phyloP scores from a whole-genome alignment of 306 rosid genomes.

The Pterocarpus macrocarpus region DNA sequence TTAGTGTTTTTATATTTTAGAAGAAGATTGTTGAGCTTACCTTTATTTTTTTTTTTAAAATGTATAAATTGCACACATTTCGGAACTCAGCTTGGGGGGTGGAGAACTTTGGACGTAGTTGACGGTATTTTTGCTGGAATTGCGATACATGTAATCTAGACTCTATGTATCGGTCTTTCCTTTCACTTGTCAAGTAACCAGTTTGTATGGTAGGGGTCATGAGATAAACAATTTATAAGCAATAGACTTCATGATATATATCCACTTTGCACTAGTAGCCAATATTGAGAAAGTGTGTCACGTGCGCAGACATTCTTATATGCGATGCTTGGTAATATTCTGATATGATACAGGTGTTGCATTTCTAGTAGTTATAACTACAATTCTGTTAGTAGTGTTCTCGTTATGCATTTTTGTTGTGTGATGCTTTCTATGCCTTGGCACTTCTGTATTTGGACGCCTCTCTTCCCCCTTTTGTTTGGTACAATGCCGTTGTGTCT shows the following conservation, averaged over 20 bases:
- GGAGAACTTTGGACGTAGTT: neutral
- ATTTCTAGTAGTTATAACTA: neutral
- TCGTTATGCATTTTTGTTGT: neutral
- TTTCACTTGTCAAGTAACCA: neutral
- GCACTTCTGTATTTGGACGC: neutral
- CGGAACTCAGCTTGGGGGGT: neutral
- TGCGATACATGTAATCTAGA: neutral
- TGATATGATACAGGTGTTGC: neutral
- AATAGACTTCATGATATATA: neutral
- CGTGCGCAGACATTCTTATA: neutral
- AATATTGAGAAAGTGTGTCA: neutral
- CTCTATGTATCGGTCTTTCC: neutral
- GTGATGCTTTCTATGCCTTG: neutral
- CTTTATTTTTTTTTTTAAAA: neutral
- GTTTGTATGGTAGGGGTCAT: neutral
- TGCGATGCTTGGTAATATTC: conserved; percentile 2
- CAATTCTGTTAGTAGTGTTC: neutral
- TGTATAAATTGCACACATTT: neutral
- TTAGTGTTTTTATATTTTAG: neutral
- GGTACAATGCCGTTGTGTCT: neutral
- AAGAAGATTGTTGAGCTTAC: neutral
- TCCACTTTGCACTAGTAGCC: neutral
- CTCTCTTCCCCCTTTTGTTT: neutral
- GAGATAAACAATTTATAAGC: neutral
- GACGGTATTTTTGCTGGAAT: neutral